Base-by-base conservation (phyloP, 164 flowering plant species). In the Vitis rotundifolia region DNA sequence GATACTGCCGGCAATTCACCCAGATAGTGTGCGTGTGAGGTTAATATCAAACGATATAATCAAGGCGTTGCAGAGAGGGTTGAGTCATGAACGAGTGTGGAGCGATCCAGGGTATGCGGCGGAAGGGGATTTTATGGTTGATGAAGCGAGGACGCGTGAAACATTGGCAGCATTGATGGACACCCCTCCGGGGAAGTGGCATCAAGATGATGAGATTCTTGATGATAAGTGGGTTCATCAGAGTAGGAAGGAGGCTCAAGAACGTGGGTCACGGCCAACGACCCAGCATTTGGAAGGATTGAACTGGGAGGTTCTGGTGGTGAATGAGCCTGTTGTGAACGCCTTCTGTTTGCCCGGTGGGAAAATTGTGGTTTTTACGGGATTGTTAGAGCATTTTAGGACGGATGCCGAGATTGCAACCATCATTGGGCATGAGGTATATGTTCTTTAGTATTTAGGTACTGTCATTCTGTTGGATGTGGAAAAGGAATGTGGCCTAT, bases 311-410 rank as follows among this genome's bases (percentile, higher is more conserved):
- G 85, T 94, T 50, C 26, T 94, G 66, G 97, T 94, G 28, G 94
- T 94, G 66, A 63, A 94, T 66, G 90, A 88, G 50, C 91, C 92
- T 28, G 59, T 85, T 59, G 86, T 94, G 4, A 94, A 92, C 85
- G 99, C 99, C 2, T 89, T 92, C 53, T 94, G 99, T 69, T 79
- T 92, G 63, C 99, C 99, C 7, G 97, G 97, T 49, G 99, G 99
- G 59, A 94, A 91, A 82, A 90, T 94, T 68, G 91, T 92, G 26
- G 95, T 94, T 9, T 92, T 88, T 61, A 91, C 97, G 0, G 98
- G 98, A 7, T 80, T 93, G 82, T 82, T 93, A 7, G 68, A 85
- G 7, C 90, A 93, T 73, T 95, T 95, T 70, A 67, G 66, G 28
- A 50, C 84, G 8, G 95, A 95, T 85, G 81, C 85, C 0, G 99